A percentile compares a stretch with the other conserved stretches of the same genome.
These are phyloP conservation scores for Wickerhamiella dianesei DNA, from an alignment of 805 yeast genomes.

Conservation along the genomic window DNA sequence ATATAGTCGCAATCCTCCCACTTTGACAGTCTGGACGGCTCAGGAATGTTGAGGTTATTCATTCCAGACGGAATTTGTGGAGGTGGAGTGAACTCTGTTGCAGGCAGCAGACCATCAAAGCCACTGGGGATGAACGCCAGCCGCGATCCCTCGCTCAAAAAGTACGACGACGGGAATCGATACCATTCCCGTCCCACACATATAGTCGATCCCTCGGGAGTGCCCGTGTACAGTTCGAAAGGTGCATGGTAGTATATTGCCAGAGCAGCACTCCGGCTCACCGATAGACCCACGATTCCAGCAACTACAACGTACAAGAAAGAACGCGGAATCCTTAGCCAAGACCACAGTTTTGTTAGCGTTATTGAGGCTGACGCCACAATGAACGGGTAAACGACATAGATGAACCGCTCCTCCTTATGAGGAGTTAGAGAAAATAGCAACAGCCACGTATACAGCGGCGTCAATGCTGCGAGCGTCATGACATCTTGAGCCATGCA, in stretches of 20 bases:
- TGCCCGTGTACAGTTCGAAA: constrained; percentile 38
- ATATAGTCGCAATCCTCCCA: constrained; percentile 46
- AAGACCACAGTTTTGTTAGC: not conserved
- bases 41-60: constrained; percentile 64
- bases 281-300: constrained; percentile 22
- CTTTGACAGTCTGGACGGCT: constrained; percentile 39
- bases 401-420: constrained; percentile 83
- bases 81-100: constrained; percentile 44
- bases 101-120: constrained; percentile 79
- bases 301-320: constrained; percentile 6
- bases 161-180: constrained; percentile 78
- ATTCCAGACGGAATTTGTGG: constrained; percentile 44
- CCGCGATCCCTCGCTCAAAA: constrained; percentile 41
- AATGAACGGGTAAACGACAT: constrained; percentile 68
- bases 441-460: constrained; percentile 50
- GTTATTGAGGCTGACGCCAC: constrained; percentile 48
- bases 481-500: not conserved
- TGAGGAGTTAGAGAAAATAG: constrained; percentile 71
- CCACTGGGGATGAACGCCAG: constrained; percentile 60
- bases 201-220: constrained; percentile 36
- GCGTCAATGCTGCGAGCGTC: constrained; percentile 25
- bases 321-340: constrained; percentile 15
- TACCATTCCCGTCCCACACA: constrained; percentile 97
- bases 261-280: constrained; percentile 46
- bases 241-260: constrained; percentile 64